Conservation (phyloP, 352 stramenopile genomes). For the Elongisporangium anandrum region DNA sequence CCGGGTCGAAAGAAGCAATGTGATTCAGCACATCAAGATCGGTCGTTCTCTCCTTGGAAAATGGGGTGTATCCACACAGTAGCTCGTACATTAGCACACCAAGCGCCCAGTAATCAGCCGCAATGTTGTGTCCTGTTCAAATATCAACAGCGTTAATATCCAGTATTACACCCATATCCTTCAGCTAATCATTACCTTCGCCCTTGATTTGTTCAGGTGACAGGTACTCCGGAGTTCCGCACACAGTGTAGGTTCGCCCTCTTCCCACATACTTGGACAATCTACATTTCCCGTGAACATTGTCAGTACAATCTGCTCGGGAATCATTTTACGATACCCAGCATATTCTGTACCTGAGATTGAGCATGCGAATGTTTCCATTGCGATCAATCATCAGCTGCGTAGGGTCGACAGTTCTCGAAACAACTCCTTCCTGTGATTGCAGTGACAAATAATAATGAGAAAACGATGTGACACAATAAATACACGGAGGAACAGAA, state of each 20-base stretch:
- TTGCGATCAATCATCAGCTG: conserved; percentile 79
- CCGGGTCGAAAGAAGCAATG: conserved; percentile 75
- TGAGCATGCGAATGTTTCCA: conserved; percentile 81
- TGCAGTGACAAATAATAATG: conserved; percentile 1
- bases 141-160: conserved; percentile 1
- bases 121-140: conserved; percentile 69
- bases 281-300: conserved; percentile 17
- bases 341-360: conserved; percentile 45
- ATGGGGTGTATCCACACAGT: conserved; percentile 85
- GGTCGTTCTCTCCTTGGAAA: conserved; percentile 77
- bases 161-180: neutral
- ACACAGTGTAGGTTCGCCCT: conserved; percentile 83
- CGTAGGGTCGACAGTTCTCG: conserved; percentile 67
- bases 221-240: conserved; percentile 81
- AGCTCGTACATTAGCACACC: conserved; percentile 94
- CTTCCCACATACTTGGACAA: conserved; percentile 84
- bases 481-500: neutral
- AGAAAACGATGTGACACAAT: conserved; percentile 1
- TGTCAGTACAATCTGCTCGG: neutral
- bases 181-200: conserved; percentile 52
- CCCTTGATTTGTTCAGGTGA: conserved; percentile 85
- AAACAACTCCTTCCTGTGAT: conserved; percentile 72
- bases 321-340: neutral
- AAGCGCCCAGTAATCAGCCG: conserved; percentile 91
- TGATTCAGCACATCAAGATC: conserved; percentile 87